Evolutionary conservation across 805 yeast genomes (phyloP).

Genomic region (Saccharomycopsis sp.): DNA sequence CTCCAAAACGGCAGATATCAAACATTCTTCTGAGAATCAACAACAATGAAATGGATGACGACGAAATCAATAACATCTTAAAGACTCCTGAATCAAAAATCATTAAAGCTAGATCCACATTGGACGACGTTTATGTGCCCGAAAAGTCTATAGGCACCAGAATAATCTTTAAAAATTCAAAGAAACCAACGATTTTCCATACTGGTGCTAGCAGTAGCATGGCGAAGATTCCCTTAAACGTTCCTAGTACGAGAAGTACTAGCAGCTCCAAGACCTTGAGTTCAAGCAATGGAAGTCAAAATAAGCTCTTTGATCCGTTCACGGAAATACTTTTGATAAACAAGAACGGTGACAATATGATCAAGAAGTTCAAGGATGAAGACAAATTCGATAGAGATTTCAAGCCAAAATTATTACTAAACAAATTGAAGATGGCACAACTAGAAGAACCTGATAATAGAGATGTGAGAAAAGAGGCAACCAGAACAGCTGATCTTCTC

Average conservation of each 20-base stretch:
- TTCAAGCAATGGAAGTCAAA: background rate
- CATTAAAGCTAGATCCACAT: background rate
- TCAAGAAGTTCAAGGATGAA: conserved; percentile 7
- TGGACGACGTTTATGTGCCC: conserved; percentile 7
- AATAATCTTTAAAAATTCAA: background rate
- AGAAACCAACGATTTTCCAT: background rate
- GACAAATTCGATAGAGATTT: conserved; percentile 7
- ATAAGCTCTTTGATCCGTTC: conserved; percentile 7
- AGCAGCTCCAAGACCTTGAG: background rate
- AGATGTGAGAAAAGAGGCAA: background rate
- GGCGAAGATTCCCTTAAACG: background rate
- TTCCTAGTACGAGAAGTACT: background rate
- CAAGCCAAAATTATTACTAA: conserved; percentile 10
- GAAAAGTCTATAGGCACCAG: background rate
- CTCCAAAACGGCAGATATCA: background rate
- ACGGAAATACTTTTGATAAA: conserved; percentile 11
- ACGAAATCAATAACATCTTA: background rate
- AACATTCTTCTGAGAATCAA: conserved; percentile 1
- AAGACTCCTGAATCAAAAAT: conserved; percentile 13
- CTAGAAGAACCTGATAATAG: background rate
- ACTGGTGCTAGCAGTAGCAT: background rate
- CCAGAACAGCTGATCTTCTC: background rate
- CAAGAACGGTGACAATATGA: conserved; percentile 9
- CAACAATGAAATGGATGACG: background rate
- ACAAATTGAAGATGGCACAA: background rate